A percentile compares a stretch with the other conserved stretches of the same genome.
These are phyloP conservation scores for Tuber umbilicatum DNA, from an alignment of 495 filamentous ascomycete species.

Conservation along the genomic window DNA sequence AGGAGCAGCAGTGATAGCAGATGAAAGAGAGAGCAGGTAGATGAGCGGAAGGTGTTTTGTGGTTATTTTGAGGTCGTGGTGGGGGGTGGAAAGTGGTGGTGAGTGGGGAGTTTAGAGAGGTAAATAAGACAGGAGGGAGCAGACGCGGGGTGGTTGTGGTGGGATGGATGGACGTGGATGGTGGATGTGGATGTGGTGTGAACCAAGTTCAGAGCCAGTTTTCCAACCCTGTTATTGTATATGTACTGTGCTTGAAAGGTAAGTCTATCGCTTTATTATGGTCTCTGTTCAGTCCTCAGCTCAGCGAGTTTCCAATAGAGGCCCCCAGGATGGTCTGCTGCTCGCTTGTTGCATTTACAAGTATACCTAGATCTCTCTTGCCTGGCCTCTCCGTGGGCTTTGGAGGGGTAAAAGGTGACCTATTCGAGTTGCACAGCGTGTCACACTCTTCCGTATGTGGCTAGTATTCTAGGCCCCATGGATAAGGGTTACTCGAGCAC, in stretches of 20 bases:
- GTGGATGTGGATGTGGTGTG: conserved; percentile 3
- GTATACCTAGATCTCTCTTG: not conserved
- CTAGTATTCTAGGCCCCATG: conserved; percentile 26
- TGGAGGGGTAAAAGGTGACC: conserved; percentile 38
- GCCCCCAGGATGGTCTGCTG: not conserved
- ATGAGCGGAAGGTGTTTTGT: not conserved
- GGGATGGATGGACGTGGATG: conserved; percentile 4
- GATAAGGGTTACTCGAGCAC: conserved; percentile 31
- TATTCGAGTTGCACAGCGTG: conserved; percentile 30
- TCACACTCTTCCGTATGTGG: conserved; percentile 22
- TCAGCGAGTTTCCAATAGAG: not conserved
- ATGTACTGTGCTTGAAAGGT: not conserved
- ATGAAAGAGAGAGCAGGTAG: not conserved
- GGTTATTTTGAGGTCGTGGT: not conserved
- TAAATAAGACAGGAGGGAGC: not conserved
- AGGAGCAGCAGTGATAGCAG: not conserved
- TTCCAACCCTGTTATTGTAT: not conserved
- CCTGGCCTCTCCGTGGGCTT: conserved; percentile 11
- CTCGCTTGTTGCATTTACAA: not conserved
- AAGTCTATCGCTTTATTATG: not conserved
- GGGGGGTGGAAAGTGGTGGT: not conserved
- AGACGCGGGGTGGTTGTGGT: conserved; percentile 4
- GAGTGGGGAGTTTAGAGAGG: not conserved
- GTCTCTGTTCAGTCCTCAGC: not conserved
- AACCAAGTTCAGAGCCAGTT: not conserved